Evolutionary conservation across 2,329 filamentous ascomycete species (phyloP).

Genomic region (Rhynchosporium agropyri): DNA sequence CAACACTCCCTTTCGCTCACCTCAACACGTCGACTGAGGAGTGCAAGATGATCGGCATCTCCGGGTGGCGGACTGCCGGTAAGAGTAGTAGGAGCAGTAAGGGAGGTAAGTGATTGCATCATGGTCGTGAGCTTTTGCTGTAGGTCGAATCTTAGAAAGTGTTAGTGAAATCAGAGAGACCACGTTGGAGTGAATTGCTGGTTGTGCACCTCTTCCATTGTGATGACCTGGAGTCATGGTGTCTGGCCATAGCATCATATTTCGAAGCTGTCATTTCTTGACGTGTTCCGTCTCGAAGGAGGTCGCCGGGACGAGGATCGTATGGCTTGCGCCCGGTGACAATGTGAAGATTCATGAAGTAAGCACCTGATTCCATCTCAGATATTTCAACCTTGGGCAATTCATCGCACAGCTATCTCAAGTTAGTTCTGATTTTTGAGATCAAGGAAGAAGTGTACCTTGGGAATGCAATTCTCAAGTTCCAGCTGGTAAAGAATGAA

Average conservation of each 20-base stretch:
- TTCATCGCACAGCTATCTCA: constrained; percentile 29
- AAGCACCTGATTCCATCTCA: constrained; percentile 31
- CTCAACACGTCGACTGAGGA: constrained; percentile 10
- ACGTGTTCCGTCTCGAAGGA: constrained; percentile 35
- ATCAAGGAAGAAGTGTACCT: constrained; percentile 23
- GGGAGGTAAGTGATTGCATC: constrained; percentile 23
- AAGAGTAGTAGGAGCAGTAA: constrained; percentile 17
- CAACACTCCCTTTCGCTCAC: constrained; percentile 2
- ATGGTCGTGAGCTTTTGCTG: constrained; percentile 20
- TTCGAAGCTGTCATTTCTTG: constrained; percentile 38
- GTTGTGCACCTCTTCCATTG: constrained; percentile 34
- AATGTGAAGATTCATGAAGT: constrained; percentile 39
- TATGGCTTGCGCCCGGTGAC: constrained; percentile 40
- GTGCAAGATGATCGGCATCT: constrained; percentile 11
- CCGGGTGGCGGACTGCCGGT: neutral
- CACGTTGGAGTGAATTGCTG: constrained; percentile 1
- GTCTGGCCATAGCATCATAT: constrained; percentile 37
- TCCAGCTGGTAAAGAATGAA: constrained; percentile 30
- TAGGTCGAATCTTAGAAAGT: constrained; percentile 22
- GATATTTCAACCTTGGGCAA: constrained; percentile 30
- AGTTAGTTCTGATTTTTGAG: constrained; percentile 9
- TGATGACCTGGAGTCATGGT: constrained; percentile 26
- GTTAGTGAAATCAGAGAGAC: constrained; percentile 8
- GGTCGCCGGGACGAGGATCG: constrained; percentile 35
- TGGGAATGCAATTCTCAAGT: constrained; percentile 35